Percentiles rank a stretch among this genome's conserved stretches.
phyloP scores from a whole-genome alignment of 2,329 filamentous ascomycete species.

The Fusarium albosuccineum region DNA sequence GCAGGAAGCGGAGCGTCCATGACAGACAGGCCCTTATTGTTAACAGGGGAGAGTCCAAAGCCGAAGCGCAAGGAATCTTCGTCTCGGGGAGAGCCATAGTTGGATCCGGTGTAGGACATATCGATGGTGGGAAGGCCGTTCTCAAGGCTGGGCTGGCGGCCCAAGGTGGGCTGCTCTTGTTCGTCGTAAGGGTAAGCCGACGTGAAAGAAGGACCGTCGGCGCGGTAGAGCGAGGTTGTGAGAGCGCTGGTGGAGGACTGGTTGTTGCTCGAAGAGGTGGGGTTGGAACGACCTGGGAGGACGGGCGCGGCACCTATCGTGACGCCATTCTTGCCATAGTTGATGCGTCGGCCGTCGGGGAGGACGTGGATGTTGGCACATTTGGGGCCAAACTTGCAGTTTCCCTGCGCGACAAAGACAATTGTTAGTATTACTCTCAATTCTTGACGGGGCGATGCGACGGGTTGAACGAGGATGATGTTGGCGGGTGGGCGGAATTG shows the following conservation, averaged over 20 bases:
- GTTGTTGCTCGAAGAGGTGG: conserved; percentile 57
- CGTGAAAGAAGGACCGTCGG: conserved; percentile 55
- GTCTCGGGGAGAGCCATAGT: conserved; percentile 87
- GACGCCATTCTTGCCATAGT: conserved; percentile 79
- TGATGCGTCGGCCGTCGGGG: conserved; percentile 92
- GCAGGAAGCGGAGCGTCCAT: conserved; percentile 92
- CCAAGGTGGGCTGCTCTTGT: conserved; percentile 58
- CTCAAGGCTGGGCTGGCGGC: conserved; percentile 66
- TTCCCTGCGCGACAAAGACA: conserved; percentile 72
- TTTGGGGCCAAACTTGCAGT: conserved; percentile 98
- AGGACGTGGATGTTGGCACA: conserved; percentile 97
- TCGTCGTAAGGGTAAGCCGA: conserved; percentile 59
- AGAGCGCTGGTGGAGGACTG: conserved; percentile 77
- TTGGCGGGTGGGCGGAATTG: conserved; percentile 22
- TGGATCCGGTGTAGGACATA: conserved; percentile 68
- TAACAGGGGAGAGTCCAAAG: conserved; percentile 83
- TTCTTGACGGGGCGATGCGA: conserved; percentile 22
- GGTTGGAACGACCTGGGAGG: conserved; percentile 75
- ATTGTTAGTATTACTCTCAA: conserved; percentile 33
- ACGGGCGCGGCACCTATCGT: conserved; percentile 70
- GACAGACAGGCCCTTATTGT: conserved; percentile 82
- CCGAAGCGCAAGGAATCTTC: conserved; percentile 69
- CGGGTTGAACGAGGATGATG: conserved; percentile 13
- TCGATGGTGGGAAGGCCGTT: conserved; percentile 70
- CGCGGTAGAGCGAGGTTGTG: conserved; percentile 67